Evolutionary conservation across 805 yeast species (phyloP).

Genomic region (Saccharomycodes ludwigii): DNA sequence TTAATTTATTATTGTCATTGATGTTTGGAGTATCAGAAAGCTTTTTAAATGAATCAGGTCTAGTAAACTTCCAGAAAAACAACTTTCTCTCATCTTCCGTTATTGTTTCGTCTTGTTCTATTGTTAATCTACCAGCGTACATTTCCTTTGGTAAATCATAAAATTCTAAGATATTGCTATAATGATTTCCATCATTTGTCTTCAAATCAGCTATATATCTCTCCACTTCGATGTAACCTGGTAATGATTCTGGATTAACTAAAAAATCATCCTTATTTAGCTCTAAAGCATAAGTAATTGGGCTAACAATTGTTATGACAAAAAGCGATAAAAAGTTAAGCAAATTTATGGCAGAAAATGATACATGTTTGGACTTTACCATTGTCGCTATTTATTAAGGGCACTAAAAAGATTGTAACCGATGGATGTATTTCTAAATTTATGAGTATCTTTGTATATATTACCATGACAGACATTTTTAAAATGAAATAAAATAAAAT

Average conservation of each 20-base stretch:
- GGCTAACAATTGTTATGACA: too few species aligned
- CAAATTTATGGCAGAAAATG: too few species aligned
- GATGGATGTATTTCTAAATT: too few species aligned
- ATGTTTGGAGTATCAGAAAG: slow-evolving; percentile 16
- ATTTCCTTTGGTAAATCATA: slow-evolving; percentile 22
- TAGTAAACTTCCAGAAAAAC: slow-evolving; percentile 64
- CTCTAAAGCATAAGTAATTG: too few species aligned
- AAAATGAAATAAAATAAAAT: too few species aligned
- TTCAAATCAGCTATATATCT: slow-evolving; percentile 14
- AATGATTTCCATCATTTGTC: too few species aligned
- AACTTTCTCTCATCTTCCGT: slow-evolving; percentile 43
- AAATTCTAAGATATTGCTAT: slow-evolving; percentile 27
- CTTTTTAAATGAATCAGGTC: slow-evolving; percentile 11
- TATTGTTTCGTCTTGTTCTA: slow-evolving; percentile 34
- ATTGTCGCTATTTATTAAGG: too few species aligned
- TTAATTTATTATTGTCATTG: slow-evolving; percentile 29
- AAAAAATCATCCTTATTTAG: slow-evolving; percentile 8
- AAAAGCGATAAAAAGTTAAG: too few species aligned
- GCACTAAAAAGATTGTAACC: too few species aligned
- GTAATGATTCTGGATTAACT: slow-evolving; percentile 18
- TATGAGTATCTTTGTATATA: too few species aligned
- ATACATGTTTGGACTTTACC: too few species aligned
- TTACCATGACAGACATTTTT: too few species aligned
- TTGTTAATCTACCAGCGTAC: slow-evolving; percentile 57
- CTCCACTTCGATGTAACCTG: slow-evolving; percentile 15